Evolutionary conservation across 768 basidiomycete species (phyloP), one percentile per base, ranked within the genome.

Genomic region (Boletus sp.): DNA sequence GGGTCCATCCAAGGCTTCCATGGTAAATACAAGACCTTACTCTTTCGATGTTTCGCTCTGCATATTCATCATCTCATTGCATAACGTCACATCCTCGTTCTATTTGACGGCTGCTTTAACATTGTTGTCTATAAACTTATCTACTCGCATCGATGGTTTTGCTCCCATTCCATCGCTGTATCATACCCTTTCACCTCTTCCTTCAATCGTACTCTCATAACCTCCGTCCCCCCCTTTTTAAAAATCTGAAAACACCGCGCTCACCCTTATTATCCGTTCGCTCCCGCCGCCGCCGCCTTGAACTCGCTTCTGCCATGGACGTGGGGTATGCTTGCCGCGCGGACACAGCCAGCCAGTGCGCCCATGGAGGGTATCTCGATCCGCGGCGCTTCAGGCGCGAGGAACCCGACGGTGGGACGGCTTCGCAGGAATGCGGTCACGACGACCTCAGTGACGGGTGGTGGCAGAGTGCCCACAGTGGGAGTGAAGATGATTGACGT

Each of bases 1-100:
- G 62, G 76, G 77, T 56, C 74, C 77, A 53, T 71, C 70, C 72
- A 73, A 79, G 57, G 70, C 72, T 66, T 77, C 82, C 64, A 78
- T 75, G 86, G 89, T 90, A 83, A 88, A 84, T 87, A 81, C 77
- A 61, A 62, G 62, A 69, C 72, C 67, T 75, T 69, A 64, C 54
- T 62, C 46, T 63, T 55, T 68, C 54, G 29, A 47, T 50, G 56
- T 59, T 62, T 63, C 54, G 19, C 55, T 56, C 62, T 54, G 42
- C 55, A 59, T 66, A 63, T 69, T 66, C 63, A 64, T 62, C 64
- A 45, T 51, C 53, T 33, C 55, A 56, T 70, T 62, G 53, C 64
- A 66, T 69, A 61, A 63, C 56, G 19, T 58, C 53, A 21, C 54
- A 41, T 40, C 49, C 35, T 54, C 57, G 23, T 63, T 55, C 51